Conservation (phyloP, 345 rosid genomes). For the Iberis pinnata region DNA sequence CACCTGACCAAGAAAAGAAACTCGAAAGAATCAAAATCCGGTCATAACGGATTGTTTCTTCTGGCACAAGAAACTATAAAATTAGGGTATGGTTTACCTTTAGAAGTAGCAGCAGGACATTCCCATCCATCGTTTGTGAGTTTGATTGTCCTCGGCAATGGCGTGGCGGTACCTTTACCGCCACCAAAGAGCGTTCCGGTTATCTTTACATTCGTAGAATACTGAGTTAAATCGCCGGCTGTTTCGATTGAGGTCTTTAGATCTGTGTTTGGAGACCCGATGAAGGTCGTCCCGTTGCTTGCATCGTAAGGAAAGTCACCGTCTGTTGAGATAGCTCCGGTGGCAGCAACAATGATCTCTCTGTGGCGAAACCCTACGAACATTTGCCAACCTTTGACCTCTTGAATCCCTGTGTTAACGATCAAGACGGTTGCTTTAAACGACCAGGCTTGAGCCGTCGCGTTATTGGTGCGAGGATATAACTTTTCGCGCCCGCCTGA, state of each 20-base stretch:
- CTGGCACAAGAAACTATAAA: background rate
- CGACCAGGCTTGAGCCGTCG: slow-evolving; percentile 80
- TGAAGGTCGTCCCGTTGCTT: slow-evolving; percentile 62
- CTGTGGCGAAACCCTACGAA: slow-evolving; percentile 51
- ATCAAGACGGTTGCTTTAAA: slow-evolving; percentile 56
- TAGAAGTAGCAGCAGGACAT: slow-evolving; percentile 54
- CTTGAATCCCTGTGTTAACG: slow-evolving; percentile 54
- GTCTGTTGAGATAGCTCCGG: slow-evolving; percentile 45
- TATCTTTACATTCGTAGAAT: slow-evolving; percentile 45
- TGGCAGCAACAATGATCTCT: slow-evolving; percentile 58
- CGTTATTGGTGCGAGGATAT: slow-evolving; percentile 58
- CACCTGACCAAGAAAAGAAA: slow-evolving; percentile 36
- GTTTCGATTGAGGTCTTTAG: slow-evolving; percentile 72
- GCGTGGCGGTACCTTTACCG: slow-evolving; percentile 42
- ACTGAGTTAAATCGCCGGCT: slow-evolving; percentile 64
- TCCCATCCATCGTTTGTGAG: slow-evolving; percentile 58
- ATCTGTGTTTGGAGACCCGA: slow-evolving; percentile 51
- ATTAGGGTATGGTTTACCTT: slow-evolving; percentile 31
- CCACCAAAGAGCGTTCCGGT: slow-evolving; percentile 84
- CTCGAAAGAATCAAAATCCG: background rate
- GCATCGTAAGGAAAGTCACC: slow-evolving; percentile 62
- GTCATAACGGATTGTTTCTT: slow-evolving; percentile 1
- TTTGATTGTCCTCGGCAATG: slow-evolving; percentile 62
- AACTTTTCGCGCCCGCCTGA: slow-evolving; percentile 50
- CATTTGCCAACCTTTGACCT: slow-evolving; percentile 72